These are phyloP conservation scores for Calonectria pauciramosa DNA, from an alignment of 2,329 filamentous ascomycete species.

Conservation along the genomic window DNA sequence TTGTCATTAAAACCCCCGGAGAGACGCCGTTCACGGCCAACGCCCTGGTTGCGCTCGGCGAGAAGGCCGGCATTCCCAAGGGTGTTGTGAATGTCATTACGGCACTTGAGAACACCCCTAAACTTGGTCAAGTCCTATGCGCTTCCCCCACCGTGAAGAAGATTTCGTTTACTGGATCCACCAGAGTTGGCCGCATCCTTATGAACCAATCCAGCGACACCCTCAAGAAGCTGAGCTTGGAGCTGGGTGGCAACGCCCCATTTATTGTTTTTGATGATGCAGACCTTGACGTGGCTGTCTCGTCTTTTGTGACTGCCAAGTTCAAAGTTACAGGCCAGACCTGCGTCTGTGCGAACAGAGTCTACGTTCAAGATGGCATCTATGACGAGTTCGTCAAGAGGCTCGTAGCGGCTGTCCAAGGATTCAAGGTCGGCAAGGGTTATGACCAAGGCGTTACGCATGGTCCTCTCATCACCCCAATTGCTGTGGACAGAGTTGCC, in stretches of 20 bases:
- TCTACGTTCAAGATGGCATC: constrained; percentile 79
- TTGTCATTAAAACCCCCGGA: constrained; percentile 87
- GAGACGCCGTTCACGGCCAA: constrained; percentile 91
- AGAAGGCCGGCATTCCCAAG: constrained; percentile 73
- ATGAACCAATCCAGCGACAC: constrained; percentile 5
- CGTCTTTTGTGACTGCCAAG: constrained; percentile 78
- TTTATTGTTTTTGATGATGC: constrained; percentile 85
- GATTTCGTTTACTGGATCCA: constrained; percentile 22
- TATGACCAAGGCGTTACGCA: constrained; percentile 66
- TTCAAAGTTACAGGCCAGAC: constrained; percentile 93
- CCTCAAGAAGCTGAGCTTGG: constrained; percentile 19
- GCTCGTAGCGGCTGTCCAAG: constrained; percentile 76
- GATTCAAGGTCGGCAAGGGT: constrained; percentile 76
- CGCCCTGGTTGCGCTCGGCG: constrained; percentile 83
- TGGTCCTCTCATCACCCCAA: constrained; percentile 74
- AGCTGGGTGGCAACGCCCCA: constrained; percentile 18
- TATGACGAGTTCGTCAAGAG: constrained; percentile 77
- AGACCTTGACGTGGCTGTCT: constrained; percentile 76
- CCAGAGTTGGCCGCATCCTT: constrained; percentile 17
- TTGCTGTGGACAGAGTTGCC: constrained; percentile 68
- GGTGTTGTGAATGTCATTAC: constrained; percentile 37
- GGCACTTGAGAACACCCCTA: constrained; percentile 10
- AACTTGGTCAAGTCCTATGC: constrained; percentile 6
- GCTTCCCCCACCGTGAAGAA: constrained; percentile 12
- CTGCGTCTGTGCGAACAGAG: constrained; percentile 86